Percentiles rank a stretch among this genome's conserved stretches.
Evolutionary conservation across 176 grass and related monocot species (phyloP).

Genomic region (Bolboschoenus planiculmis): DNA sequence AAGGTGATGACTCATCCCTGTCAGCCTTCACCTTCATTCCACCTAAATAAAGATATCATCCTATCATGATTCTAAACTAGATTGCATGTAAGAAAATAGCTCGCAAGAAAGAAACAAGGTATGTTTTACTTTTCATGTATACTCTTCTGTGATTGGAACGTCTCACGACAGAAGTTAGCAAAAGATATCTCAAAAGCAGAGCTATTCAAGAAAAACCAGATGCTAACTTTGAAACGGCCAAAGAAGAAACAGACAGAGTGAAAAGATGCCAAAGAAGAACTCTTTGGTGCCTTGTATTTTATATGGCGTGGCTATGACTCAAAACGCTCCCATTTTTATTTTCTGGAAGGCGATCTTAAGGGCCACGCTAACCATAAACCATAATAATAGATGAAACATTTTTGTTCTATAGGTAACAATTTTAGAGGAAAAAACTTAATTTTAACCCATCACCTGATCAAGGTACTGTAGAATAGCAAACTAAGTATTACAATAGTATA

Average conservation of each 20-base stretch:
- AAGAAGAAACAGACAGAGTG: slow-evolving; percentile 28
- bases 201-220: background rate
- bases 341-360: slow-evolving; percentile 83
- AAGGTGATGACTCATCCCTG: slow-evolving; percentile 82
- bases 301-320: slow-evolving; percentile 85
- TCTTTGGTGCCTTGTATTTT: slow-evolving; percentile 27
- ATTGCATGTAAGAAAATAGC: background rate
- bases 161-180: background rate
- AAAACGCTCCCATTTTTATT: slow-evolving; percentile 54
- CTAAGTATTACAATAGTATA: background rate
- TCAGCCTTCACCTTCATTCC: slow-evolving; percentile 97
- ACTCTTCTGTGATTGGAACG: slow-evolving; percentile 2
- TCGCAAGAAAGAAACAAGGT: background rate
- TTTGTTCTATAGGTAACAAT: background rate
- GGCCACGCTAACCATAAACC: slow-evolving; percentile 26
- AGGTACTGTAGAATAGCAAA: background rate
- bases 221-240: slow-evolving; percentile 5
- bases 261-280: slow-evolving; percentile 58
- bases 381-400: background rate
- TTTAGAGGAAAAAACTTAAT: background rate
- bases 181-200: slow-evolving; percentile 11
- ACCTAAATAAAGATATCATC: slow-evolving; percentile 34
- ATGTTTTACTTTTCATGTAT: background rate
- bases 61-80: background rate
- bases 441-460: background rate